Percentiles rank a stretch among this genome's conserved stretches.
Evolutionary conservation across 345 rosid genomes (phyloP).

Genomic region (Carallia pectinifolia): DNA sequence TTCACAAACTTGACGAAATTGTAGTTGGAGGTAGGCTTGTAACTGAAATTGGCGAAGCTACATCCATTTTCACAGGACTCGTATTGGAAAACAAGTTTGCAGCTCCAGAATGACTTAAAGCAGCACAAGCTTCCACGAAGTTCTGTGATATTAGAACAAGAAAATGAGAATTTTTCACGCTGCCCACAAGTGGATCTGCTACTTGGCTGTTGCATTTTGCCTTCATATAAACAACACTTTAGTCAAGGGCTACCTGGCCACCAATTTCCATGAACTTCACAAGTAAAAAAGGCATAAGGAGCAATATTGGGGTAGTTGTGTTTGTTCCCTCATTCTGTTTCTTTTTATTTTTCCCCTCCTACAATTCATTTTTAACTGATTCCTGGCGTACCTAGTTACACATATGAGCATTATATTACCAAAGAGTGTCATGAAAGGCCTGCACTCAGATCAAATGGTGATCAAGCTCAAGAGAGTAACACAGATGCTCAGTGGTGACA

Average conservation of each 20-base stretch:
- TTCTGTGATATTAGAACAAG: conserved; percentile 85
- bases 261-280: conserved; percentile 14
- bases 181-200: conserved; percentile 68
- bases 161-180: conserved; percentile 62
- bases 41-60: conserved; percentile 60
- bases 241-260: conserved; percentile 23
- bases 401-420: neutral
- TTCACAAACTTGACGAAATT: conserved; percentile 57
- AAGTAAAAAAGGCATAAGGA: neutral
- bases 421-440: neutral
- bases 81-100: conserved; percentile 62
- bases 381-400: neutral
- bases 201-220: conserved; percentile 68
- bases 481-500: neutral
- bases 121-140: conserved; percentile 88
- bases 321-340: neutral
- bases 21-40: conserved; percentile 61
- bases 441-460: neutral
- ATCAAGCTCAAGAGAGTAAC: neutral
- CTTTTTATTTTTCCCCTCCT: neutral
- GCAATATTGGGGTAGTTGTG: neutral
- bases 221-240: conserved; percentile 40
- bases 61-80: conserved; percentile 82
- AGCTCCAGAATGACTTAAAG: conserved; percentile 71
- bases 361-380: neutral